A percentile compares a stretch with the other conserved stretches of the same genome.
Evolutionary conservation across 2,329 filamentous ascomycete genomes (phyloP).

Genomic region (Botryotinia globosa): DNA sequence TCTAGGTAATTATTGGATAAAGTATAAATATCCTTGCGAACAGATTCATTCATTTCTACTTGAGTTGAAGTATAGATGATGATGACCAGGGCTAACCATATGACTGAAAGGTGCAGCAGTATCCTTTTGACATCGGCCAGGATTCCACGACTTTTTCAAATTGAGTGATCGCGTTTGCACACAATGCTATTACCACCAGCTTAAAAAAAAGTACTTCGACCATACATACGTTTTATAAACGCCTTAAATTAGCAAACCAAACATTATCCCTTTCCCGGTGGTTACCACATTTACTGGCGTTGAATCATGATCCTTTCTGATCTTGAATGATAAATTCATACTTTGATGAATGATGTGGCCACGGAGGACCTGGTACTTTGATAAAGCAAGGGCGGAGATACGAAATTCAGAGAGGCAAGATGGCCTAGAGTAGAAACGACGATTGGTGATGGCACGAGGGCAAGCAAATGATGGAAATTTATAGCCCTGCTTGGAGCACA

Average conservation of each 20-base stretch:
- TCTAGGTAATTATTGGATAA: background rate
- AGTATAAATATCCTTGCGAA: background rate
- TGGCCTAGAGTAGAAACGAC: background rate
- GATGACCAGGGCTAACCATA: background rate
- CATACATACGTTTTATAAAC: background rate
- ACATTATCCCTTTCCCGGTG: background rate
- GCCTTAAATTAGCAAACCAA: background rate
- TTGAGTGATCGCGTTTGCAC: background rate
- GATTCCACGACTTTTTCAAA: background rate
- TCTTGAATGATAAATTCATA: background rate
- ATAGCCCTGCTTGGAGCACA: background rate
- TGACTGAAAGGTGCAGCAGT: background rate
- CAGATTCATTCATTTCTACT: background rate
- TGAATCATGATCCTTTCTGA: no score
- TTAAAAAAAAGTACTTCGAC: background rate
- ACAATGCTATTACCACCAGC: background rate
- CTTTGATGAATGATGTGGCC: background rate
- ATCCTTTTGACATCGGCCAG: background rate
- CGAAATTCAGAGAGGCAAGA: background rate
- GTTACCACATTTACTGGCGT: background rate
- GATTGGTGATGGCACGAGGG: background rate
- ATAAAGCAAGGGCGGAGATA: no score
- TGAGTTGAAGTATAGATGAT: background rate
- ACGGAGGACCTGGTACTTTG: background rate
- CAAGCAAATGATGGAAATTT: background rate